These are phyloP conservation scores for Calycina marina DNA, from an alignment of 2,329 filamentous ascomycete genomes.

Conservation along the genomic window DNA sequence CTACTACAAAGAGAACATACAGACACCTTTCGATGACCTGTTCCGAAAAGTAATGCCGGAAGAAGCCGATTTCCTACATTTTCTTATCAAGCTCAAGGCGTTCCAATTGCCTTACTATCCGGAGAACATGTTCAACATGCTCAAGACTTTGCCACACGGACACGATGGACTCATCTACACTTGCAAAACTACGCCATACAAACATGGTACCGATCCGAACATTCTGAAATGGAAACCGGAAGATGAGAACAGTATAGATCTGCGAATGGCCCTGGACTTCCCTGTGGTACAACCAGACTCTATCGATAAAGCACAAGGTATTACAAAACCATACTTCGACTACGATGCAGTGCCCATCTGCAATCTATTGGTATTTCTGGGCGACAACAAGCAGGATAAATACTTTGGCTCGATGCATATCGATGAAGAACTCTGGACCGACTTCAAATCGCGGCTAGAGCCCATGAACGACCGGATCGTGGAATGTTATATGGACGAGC, in stretches of 20 bases:
- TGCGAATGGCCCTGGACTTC: slow-evolving; percentile 66
- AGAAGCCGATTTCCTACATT: slow-evolving; percentile 57
- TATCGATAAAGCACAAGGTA: slow-evolving; percentile 50
- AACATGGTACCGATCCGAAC: slow-evolving; percentile 78
- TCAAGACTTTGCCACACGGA: slow-evolving; percentile 75
- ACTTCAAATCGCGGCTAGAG: slow-evolving; percentile 56
- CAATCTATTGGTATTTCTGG: slow-evolving; percentile 56
- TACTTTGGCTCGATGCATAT: slow-evolving; percentile 55
- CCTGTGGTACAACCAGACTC: slow-evolving; percentile 54
- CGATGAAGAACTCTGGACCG: slow-evolving; percentile 68
- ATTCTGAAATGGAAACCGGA: slow-evolving; percentile 98
- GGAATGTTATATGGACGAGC: slow-evolving; percentile 71
- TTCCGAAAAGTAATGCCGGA: slow-evolving; percentile 47
- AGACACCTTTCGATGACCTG: slow-evolving; percentile 52
- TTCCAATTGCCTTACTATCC: slow-evolving; percentile 84
- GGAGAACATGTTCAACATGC: slow-evolving; percentile 80
- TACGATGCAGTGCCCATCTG: slow-evolving; percentile 69
- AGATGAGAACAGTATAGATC: slow-evolving; percentile 90
- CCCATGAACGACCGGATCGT: slow-evolving; percentile 79
- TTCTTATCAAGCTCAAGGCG: slow-evolving; percentile 73
- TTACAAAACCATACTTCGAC: slow-evolving; percentile 50
- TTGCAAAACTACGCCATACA: slow-evolving; percentile 76
- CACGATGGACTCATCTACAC: slow-evolving; percentile 98
- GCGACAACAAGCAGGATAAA: slow-evolving; percentile 33
- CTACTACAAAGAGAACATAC: slow-evolving; percentile 67